These are phyloP conservation scores for Paraphaeosphaeria sporulosa DNA, from an alignment of 2,329 filamentous ascomycete species.

Conservation along the genomic window DNA sequence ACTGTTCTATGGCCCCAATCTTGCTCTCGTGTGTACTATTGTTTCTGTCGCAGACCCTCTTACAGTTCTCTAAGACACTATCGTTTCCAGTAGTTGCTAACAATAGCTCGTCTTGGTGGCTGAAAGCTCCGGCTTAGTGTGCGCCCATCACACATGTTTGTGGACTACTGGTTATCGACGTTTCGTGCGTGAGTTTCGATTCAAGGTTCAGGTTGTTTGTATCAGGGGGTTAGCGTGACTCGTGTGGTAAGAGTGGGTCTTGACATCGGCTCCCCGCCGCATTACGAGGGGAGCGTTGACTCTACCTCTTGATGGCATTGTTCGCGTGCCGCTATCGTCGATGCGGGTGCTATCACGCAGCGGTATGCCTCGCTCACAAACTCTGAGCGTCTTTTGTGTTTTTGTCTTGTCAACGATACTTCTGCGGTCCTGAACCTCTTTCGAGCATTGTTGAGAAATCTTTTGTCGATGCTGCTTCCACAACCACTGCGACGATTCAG, in stretches of 20 bases:
- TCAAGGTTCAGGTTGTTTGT: neutral
- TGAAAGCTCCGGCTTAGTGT: neutral
- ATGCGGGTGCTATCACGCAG: too few relatives aligned
- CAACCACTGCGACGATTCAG: too few relatives aligned
- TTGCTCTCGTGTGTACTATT: neutral
- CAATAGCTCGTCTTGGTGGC: neutral
- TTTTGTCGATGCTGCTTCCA: too few relatives aligned
- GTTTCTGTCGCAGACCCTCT: slow-evolving; percentile 1
- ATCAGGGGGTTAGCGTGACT: slow-evolving; percentile 6
- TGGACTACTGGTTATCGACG: neutral
- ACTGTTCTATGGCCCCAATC: neutral
- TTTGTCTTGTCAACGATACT: too few relatives aligned
- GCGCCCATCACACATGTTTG: neutral
- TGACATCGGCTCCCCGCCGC: slow-evolving; percentile 7
- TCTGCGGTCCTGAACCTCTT: too few relatives aligned
- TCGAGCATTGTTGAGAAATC: too few relatives aligned
- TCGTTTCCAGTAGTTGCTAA: neutral
- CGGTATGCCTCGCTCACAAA: too few relatives aligned
- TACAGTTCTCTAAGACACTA: neutral
- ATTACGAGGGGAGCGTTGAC: neutral
- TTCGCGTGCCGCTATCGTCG: neutral
- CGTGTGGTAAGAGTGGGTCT: neutral
- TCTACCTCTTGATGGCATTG: neutral
- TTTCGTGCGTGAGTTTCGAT: neutral
- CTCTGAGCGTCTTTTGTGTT: too few relatives aligned